Percentiles rank a stretch among this genome's conserved stretches.
Evolutionary conservation across 2,329 filamentous ascomycete genomes (phyloP).

Genomic region (Fusarium proliferatum): DNA sequence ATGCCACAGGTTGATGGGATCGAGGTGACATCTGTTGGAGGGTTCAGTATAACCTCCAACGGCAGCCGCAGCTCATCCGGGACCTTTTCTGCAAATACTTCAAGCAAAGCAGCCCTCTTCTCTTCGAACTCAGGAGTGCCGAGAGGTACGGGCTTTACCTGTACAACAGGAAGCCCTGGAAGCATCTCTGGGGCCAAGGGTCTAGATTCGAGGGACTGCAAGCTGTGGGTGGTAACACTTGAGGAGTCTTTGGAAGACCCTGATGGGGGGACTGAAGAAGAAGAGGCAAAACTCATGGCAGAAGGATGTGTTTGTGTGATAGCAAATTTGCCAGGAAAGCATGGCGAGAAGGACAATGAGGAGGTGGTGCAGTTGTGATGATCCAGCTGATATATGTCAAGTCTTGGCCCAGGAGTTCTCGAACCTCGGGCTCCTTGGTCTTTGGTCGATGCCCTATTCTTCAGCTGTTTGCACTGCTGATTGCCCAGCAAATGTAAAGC

Average conservation of each 20-base stretch:
- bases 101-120: constrained; percentile 38
- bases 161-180: constrained; percentile 25
- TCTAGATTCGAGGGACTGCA: background rate
- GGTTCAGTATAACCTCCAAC: constrained; percentile 5
- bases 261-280: background rate
- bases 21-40: background rate
- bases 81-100: constrained; percentile 48
- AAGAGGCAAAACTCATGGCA: background rate
- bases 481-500: background rate
- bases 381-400: background rate
- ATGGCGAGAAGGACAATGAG: background rate
- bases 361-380: background rate
- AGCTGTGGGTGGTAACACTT: background rate
- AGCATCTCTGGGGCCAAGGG: background rate
- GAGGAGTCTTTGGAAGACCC: background rate
- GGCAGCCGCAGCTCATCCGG: constrained; percentile 48
- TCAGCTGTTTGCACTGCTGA: background rate
- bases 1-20: background rate
- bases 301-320: background rate
- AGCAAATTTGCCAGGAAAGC: background rate
- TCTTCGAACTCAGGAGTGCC: constrained; percentile 45
- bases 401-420: background rate
- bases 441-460: background rate
- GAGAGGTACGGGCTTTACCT: constrained; percentile 16
- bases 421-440: background rate